phyloP scores from a whole-genome alignment of 345 rosid species.

The Chamaenerion angustifolium region DNA sequence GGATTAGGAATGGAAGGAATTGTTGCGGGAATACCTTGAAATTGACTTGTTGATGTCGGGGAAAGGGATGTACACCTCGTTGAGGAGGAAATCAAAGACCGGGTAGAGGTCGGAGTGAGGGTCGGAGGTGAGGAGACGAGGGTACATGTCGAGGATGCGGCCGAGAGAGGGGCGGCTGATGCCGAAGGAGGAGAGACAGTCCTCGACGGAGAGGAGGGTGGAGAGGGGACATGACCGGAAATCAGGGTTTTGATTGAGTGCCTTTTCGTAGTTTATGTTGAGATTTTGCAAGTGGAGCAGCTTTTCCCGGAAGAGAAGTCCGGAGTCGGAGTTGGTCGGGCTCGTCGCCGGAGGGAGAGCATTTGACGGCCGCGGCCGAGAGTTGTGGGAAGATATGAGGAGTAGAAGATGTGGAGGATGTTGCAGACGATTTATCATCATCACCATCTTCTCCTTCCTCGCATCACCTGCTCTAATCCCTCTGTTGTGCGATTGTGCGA shows the following conservation, averaged over 20 bases:
- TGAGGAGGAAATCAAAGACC: slow-evolving; percentile 42
- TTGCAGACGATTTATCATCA: slow-evolving; percentile 5
- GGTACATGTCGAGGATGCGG: slow-evolving; percentile 73
- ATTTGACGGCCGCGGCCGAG: slow-evolving; percentile 1
- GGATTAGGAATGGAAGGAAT: not conserved
- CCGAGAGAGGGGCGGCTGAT: slow-evolving; percentile 48
- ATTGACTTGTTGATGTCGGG: slow-evolving; percentile 39
- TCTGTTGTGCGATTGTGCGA: not conserved
- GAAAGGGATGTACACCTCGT: slow-evolving; percentile 39
- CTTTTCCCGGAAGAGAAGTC: slow-evolving; percentile 60
- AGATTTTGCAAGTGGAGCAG: slow-evolving; percentile 54
- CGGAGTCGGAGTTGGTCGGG: slow-evolving; percentile 24
- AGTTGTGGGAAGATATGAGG: slow-evolving; percentile 3
- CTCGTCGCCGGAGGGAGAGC: not conserved
- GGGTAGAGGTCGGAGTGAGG: slow-evolving; percentile 40
- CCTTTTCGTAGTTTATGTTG: slow-evolving; percentile 51
- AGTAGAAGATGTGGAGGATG: not conserved
- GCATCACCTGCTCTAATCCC: no score
- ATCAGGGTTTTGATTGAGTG: slow-evolving; percentile 51
- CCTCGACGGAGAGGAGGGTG: slow-evolving; percentile 45
- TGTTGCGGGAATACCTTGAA: slow-evolving; percentile 42
- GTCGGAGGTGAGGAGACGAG: slow-evolving; percentile 52
- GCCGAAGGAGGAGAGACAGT: slow-evolving; percentile 47
- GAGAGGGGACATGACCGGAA: slow-evolving; percentile 72
- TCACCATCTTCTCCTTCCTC: not conserved